Base-by-base conservation (phyloP, 2,329 filamentous ascomycete species). In the Aureobasidium melanogenum region DNA sequence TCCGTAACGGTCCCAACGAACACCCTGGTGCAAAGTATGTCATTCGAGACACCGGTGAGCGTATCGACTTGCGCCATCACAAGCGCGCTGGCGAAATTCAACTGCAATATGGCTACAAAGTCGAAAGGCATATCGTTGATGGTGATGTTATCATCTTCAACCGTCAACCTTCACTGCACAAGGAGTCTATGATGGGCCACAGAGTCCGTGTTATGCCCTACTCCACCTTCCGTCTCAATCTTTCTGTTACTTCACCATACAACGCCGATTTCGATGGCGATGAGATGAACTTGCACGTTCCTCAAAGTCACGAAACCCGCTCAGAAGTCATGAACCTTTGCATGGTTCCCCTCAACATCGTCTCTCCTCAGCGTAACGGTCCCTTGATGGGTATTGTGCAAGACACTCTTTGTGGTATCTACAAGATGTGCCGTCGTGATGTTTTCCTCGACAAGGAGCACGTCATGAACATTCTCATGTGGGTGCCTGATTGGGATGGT, bases 171-270 rank as follows among this genome's bases (percentile, higher is more conserved):
- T 99, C 94, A 38, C 81, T 99, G 70, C 94, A 99, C 82, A 99
- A 99, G 76, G 94, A 99, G 73, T 99, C 94, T 63, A 99, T 99
- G 94, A 99, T 99, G 95, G 94, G 91, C 75, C 94, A 99, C 76
- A 87, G 91, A 69, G 94, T 99, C 65, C 88, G 88, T 63, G 94
- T 99, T 64, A 97, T 99, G 92, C 94, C 94, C 3, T 99, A 96
- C 75, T 99, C 94, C 6, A 99, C 94, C 1, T 99, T 99, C 81
- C 88, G 94, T 65, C 83, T 99, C 50, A 99, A 99, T 71, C 76
- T 99, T 67, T 99, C 94, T 0, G 94, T 99, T 71, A 99, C 95
- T 0, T 96, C 92, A 30, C 94, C 94, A 0, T 99, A 99, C 81
- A 99, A 99, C 78, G 94, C 94, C 69, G 94, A 99, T 89, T 99